Evolutionary conservation across 176 grass and related monocot species (phyloP), one percentile per base, ranked within the genome.

Genomic region (Neostapfia colusana): DNA sequence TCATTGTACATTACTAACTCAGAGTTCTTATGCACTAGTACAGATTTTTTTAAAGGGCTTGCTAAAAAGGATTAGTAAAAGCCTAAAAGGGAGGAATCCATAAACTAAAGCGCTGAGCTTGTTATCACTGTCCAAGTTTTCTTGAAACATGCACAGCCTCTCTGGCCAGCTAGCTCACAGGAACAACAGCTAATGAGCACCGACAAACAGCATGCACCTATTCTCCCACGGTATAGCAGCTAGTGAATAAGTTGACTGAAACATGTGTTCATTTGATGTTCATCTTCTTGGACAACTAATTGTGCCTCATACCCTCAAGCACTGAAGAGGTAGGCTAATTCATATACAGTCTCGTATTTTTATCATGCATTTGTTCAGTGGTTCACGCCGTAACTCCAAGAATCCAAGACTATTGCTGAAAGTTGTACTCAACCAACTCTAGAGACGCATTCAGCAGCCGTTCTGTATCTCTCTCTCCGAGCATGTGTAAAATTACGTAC

Each of bases 1-100:
- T 44, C n/a, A 34, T 16, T 76, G 54, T 69, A 70, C 42, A 84
- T 84, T 43, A 31, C 25, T 31, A 67, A 64, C 35, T 63, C 34
- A 62, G 40, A 84, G 13, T 46, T 63, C 78, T 39, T 39, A 39
- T 39, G 38, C 38, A n/a, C n/a, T n/a, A 39, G 2, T 39, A 7
- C 38, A 39, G 38, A 39, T 39, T 7, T 39, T 4, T 39, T 6
- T 6, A 7, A 43, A 10, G 10, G 9, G 12, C 12, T 43, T 43
- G 42, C n/a, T n/a, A n/a, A n/a, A n/a, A n/a, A n/a, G n/a, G n/a
- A n/a, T n/a, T n/a, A n/a, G n/a, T n/a, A n/a, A n/a, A n/a, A n/a
- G n/a, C n/a, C n/a, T 12, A 1, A 12, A 43, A 43, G 42, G 42
- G 42, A 43, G 42, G 9, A 43, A 11, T 13, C 10, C 8, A 43